Percentiles rank a stretch among this genome's conserved stretches.
Conservation (phyloP, 257 asterid species). For the Forsythia suspensa region DNA sequence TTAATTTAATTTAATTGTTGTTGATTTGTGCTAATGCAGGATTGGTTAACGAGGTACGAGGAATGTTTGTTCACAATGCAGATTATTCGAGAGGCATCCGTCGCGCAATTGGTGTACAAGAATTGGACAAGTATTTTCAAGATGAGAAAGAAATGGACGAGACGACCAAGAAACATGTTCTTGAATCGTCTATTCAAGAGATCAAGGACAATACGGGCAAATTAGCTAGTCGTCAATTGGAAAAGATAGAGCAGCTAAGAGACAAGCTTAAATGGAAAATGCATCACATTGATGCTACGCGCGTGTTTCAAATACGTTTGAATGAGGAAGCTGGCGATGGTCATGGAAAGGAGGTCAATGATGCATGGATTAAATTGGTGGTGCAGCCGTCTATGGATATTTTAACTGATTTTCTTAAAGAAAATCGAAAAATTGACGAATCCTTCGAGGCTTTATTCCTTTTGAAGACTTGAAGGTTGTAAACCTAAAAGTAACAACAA, state of each 20-base stretch:
- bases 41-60: slow-evolving; percentile 14
- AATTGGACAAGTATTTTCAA: slow-evolving; percentile 14
- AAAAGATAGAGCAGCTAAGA: slow-evolving; percentile 17
- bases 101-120: slow-evolving; percentile 14
- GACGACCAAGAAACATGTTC: neutral
- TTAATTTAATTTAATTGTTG: neutral
- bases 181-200: slow-evolving; percentile 2
- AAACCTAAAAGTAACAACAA: too few species aligned
- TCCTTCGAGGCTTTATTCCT: too few species aligned
- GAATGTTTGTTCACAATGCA: neutral
- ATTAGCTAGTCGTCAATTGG: slow-evolving; percentile 14
- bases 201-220: slow-evolving; percentile 16
- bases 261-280: slow-evolving; percentile 17
- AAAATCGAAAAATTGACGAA: neutral
- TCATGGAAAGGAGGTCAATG: neutral
- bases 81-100: slow-evolving; percentile 20
- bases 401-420: neutral
- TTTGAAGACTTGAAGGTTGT: too few species aligned
- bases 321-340: neutral
- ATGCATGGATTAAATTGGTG: slow-evolving; percentile 13
- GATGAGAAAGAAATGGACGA: slow-evolving; percentile 1
- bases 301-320: neutral
- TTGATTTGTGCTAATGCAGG: neutral
- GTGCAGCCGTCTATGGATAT: neutral
- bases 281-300: slow-evolving; percentile 24